Base-by-base conservation (phyloP, 2,329 filamentous ascomycete genomes). In the Blumeriella jaapii region DNA sequence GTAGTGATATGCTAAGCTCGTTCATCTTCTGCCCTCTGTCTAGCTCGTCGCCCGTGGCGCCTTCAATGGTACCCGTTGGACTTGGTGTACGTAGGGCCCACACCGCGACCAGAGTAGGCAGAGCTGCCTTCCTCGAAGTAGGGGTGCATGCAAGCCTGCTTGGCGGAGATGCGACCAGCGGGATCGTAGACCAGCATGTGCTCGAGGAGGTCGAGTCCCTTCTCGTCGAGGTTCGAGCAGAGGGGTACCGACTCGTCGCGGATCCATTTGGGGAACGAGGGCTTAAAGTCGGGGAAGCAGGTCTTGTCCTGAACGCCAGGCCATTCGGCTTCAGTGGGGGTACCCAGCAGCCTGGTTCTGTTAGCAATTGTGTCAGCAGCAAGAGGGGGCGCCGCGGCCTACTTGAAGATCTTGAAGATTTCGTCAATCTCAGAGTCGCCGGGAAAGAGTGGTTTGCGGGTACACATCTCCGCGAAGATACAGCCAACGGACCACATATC, bases 381-480 rank as follows among this genome's bases (percentile, higher is more conserved):
- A 9, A 29, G 3, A 11, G 16, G 9, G 9, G 3, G 49, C 12
- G 3, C n/a, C n/a, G n/a, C n/a, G 22, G 22, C 68, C 52, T 65
- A 85, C 83, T 78, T 74, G 77, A 94, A 94, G 57, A 80, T 93
- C 64, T 89, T 91, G 69, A 93, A 93, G 55, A 93, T 93, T 61
- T 93, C 84, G 54, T 93, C 84, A 60, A 93, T 93, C 57, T 93
- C 84, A 4, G 83, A 91, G 57, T 94, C 86, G 39, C 86, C 86
- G 9, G 86, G 85, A 66, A 94, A 94, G 27, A 94, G 68, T 4
- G 86, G 85, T 62, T 93, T 93, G 53, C 84, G 75, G 2, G 86
- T 94, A 61, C 84, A 93, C 87, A 94, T 94, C 61, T 94, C 86
- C 7, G 87, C 86, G 59, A 94, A 93, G 60, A 94, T 94, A 59